Base-by-base conservation (phyloP, 1,284 basidiomycete genomes). In the Pholiota adiposa region DNA sequence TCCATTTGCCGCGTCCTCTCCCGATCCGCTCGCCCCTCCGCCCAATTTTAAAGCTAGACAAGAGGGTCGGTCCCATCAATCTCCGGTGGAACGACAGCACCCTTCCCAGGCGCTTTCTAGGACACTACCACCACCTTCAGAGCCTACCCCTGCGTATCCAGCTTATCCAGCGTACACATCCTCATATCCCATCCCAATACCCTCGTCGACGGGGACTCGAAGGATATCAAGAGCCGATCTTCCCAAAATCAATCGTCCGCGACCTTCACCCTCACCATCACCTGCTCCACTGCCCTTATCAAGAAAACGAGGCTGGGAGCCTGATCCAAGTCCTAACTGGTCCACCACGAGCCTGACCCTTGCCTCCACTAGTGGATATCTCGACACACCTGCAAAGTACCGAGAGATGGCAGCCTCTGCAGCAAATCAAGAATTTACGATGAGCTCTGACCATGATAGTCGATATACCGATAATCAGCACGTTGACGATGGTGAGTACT, bases 251-350 rank as follows among this genome's bases (percentile, higher is more conserved):
- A 61, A 60, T 57, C 56, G 58, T 40, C 63, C 58, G 0, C 64
- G 52, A 36, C 58, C 64, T 57, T 64, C 62, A 50, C 61, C 66
- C 36, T 70, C 72, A 44, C 69, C 73, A 51, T 71, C 75, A 54
- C 69, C 77, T 18, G 64, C 73, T 29, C 66, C 75, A 48, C 62
- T 75, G 53, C 82, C 80, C 14, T 66, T 79, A 49, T 78, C 81
- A 18, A 76, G 82, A 55, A 91, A 91, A 72, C 77, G 89, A 69
- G 87, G 86, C 52, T 91, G 89, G 89, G 83, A 84, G 46, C 88
- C 82, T 55, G 85, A 85, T 63, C 80, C 81, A 3, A 85, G 82
- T 65, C 75, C 70, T 61, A 57, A 36, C 8, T 58, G 59, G 40
- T 82, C 86, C 1, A 70, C 81, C 31, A 76, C 85, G 23, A 81